phyloP scores from a whole-genome alignment of 1,284 basidiomycete species.

The Trametes sp. region DNA sequence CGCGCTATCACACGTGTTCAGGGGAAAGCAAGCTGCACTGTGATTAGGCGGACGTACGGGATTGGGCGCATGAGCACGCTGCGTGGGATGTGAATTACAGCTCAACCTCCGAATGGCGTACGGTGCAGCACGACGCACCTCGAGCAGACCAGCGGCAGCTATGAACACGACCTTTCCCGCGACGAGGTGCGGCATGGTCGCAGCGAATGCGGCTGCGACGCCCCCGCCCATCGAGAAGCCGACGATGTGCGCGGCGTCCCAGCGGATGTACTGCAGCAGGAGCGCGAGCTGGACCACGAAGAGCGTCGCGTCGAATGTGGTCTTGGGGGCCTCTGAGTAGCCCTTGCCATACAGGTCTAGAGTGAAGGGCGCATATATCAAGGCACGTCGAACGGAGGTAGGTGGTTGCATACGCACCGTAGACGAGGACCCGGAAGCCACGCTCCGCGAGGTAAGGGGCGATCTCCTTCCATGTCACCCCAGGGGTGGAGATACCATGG shows the following conservation, averaged over 20 bases:
- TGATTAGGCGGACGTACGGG: not conserved
- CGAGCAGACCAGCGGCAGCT: conserved; percentile 70
- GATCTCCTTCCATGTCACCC: conserved; percentile 75
- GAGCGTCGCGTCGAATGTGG: conserved; percentile 62
- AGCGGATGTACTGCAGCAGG: conserved; percentile 77
- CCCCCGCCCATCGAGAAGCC: conserved; percentile 84
- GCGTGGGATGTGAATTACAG: conserved; percentile 33
- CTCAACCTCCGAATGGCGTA: not conserved
- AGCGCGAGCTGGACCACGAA: conserved; percentile 79
- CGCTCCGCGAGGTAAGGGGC: conserved; percentile 63
- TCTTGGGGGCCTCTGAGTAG: conserved; percentile 77
- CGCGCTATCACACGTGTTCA: not conserved
- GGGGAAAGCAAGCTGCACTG: conserved; percentile 50
- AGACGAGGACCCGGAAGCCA: conserved; percentile 76
- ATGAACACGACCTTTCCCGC: conserved; percentile 68
- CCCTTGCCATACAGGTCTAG: conserved; percentile 81
- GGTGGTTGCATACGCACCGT: conserved; percentile 51
- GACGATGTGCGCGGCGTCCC: conserved; percentile 68
- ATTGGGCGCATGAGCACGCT: conserved; percentile 56
- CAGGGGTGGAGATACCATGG: conserved; percentile 76
- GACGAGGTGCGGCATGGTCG: conserved; percentile 72
- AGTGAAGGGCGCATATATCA: not conserved
- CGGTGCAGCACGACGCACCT: conserved; percentile 53
- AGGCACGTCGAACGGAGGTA: no score
- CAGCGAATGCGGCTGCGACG: conserved; percentile 71